These are phyloP conservation scores for Neopestalotiopsis sp. DNA, from an alignment of 2,329 filamentous ascomycete species.

Conservation along the genomic window DNA sequence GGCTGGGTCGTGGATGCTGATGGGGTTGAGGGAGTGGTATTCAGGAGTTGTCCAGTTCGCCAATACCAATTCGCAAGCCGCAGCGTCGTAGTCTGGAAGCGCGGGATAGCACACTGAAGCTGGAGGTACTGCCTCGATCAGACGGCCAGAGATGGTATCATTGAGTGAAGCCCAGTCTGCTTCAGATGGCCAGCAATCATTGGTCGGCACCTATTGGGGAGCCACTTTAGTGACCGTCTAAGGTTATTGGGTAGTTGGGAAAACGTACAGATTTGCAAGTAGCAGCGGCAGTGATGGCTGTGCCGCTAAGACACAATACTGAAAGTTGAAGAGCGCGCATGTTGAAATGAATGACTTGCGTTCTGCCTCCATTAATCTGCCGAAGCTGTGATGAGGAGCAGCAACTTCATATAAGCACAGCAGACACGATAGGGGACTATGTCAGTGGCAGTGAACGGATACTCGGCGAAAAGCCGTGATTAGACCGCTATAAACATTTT, in stretches of 20 bases:
- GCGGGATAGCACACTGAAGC: slow-evolving; percentile 39
- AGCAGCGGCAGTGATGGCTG: neutral
- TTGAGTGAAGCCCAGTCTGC: slow-evolving; percentile 37
- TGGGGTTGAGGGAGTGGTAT: neutral
- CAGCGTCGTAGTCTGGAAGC: slow-evolving; percentile 9
- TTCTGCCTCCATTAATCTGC: neutral
- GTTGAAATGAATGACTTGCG: neutral
- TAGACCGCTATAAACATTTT: too few species aligned
- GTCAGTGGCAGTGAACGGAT: too few species aligned
- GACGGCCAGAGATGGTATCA: slow-evolving; percentile 34
- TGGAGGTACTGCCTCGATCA: slow-evolving; percentile 39
- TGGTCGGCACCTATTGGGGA: neutral
- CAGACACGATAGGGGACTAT: neutral
- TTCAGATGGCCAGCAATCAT: slow-evolving; percentile 34
- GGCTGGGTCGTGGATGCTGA: neutral
- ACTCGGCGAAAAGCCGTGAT: too few species aligned
- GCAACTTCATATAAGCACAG: neutral
- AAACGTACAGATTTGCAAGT: neutral
- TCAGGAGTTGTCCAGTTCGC: neutral
- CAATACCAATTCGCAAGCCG: neutral
- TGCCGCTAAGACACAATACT: neutral
- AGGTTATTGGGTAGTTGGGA: neutral
- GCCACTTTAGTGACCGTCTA: neutral
- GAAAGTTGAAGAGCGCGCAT: neutral
- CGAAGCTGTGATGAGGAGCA: neutral